phyloP scores from a whole-genome alignment of 2,329 filamentous ascomycete genomes.

The Talaromyces sp. region DNA sequence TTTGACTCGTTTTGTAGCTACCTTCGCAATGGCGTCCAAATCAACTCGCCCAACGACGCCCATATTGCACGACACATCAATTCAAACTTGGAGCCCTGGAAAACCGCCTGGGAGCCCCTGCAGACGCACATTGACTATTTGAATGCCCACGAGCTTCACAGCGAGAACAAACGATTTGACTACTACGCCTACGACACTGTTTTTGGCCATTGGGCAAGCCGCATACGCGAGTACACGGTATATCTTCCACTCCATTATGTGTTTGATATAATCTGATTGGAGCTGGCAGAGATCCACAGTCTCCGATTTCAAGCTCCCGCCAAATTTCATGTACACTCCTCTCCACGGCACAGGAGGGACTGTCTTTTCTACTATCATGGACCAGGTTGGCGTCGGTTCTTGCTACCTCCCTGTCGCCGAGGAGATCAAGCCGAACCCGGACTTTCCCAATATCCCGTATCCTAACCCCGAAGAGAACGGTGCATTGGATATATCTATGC shows the following conservation, averaged over 20 bases:
- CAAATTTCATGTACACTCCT: slow-evolving; percentile 38
- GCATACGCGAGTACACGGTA: slow-evolving; percentile 28
- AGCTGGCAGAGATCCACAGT: slow-evolving; percentile 25
- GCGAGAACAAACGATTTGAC: neutral
- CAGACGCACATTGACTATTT: neutral
- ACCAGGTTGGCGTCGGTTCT: slow-evolving; percentile 23
- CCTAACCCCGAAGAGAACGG: slow-evolving; percentile 62
- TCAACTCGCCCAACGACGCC: slow-evolving; percentile 56
- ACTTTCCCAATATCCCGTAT: slow-evolving; percentile 59
- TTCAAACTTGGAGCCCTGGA: slow-evolving; percentile 48
- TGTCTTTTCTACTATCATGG: slow-evolving; percentile 28
- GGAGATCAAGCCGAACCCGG: slow-evolving; percentile 54
- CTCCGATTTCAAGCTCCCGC: slow-evolving; percentile 19
- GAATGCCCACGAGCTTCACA: neutral
- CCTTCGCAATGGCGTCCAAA: slow-evolving; percentile 60
- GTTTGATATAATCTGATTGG: neutral
- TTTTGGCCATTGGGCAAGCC: neutral
- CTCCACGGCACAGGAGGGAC: slow-evolving; percentile 35
- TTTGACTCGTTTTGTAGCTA: slow-evolving; percentile 45
- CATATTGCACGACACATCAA: slow-evolving; percentile 54
- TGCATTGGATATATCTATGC: slow-evolving; percentile 54
- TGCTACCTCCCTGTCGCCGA: slow-evolving; percentile 31
- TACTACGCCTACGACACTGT: neutral
- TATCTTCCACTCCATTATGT: neutral
- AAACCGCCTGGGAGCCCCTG: slow-evolving; percentile 31